Evolutionary conservation across 2,329 filamentous ascomycete genomes (phyloP).

Genomic region (Pyricularia sp.): DNA sequence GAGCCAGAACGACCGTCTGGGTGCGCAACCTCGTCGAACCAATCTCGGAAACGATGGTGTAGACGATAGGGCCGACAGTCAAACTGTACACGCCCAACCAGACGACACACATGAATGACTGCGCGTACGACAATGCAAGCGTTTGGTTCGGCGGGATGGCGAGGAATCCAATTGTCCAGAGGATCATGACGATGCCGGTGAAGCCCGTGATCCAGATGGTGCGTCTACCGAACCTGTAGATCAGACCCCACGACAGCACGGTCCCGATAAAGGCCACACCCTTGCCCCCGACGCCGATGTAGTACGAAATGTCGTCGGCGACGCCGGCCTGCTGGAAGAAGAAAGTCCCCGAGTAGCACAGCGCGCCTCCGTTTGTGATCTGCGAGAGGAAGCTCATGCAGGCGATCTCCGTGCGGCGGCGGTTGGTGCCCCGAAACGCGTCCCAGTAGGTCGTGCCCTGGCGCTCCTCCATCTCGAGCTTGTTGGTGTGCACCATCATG

Average conservation of each 20-base stretch:
- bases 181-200: conserved; percentile 24
- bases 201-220: conserved; percentile 32
- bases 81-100: conserved; percentile 35
- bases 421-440: conserved; percentile 37
- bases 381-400: conserved; percentile 31
- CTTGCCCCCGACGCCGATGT: conserved; percentile 30
- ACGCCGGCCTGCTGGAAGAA: conserved; percentile 38
- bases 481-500: conserved; percentile 8
- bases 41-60: conserved; percentile 34
- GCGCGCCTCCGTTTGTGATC: conserved; percentile 28
- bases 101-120: conserved; percentile 30
- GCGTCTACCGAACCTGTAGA: conserved; percentile 31
- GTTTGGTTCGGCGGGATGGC: conserved; percentile 24
- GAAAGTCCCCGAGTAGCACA: conserved; percentile 31
- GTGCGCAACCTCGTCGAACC: conserved; percentile 34
- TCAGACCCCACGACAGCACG: conserved; percentile 32
- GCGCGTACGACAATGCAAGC: conserved; percentile 25
- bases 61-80: conserved; percentile 33
- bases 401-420: conserved; percentile 34
- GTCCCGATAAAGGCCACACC: conserved; percentile 33
- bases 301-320: conserved; percentile 24
- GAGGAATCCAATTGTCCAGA: conserved; percentile 34
- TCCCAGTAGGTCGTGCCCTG: conserved; percentile 31
- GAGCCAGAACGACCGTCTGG: conserved; percentile 34
- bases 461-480: conserved; percentile 20